Base-by-base conservation (phyloP, 2,329 filamentous ascomycete species). In the Aspergillus latus region DNA sequence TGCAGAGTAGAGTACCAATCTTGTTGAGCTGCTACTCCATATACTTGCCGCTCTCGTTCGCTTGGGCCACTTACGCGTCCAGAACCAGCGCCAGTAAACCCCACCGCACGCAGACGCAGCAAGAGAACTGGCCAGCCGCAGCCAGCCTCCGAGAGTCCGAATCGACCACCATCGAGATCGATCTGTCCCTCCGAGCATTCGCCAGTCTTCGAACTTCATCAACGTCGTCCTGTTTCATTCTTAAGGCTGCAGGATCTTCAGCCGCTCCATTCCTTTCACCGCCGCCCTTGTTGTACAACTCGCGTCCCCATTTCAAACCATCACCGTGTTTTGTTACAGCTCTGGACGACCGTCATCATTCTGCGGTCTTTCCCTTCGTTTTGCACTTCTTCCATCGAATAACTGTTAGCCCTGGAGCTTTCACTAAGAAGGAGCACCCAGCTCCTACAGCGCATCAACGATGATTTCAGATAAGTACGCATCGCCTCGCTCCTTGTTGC, bases 391-490 rank as follows among this genome's bases (percentile, higher is more conserved):
- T 52, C 49, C 15, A 32, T 53, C 39, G 42, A 43, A 36, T 34
- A 15, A 63, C 63, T 62, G 57, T 60, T 66, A 62, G 66, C 61
- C 68, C 62, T 74, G 72, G 70, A 68, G 64, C 62, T 62, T 67
- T 65, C 58, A 54, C 60, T 55, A 60, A 13, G 60, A 58, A 65
- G 73, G 73, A 72, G 73, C 72, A 66, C 53, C 63, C 59, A 60
- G 73, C 73, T 75, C 72, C 72, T 67, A 59, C 26, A 55, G 57
- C 55, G 54, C 59, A 45, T 45, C 63, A 62, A 72, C 58, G 28
- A 76, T 77, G 74, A 59, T 77, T 66, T 70, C 74, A 57, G 74
- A 77, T 59, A 77, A 77, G 74, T 77, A 74, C 56, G 71, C 34
- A 21, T 39, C 28, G 36, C 42, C 16, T 49, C 36, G 53, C 52